Conservation (phyloP, 1,139 yeast species). For the Geotrichum candidum region DNA sequence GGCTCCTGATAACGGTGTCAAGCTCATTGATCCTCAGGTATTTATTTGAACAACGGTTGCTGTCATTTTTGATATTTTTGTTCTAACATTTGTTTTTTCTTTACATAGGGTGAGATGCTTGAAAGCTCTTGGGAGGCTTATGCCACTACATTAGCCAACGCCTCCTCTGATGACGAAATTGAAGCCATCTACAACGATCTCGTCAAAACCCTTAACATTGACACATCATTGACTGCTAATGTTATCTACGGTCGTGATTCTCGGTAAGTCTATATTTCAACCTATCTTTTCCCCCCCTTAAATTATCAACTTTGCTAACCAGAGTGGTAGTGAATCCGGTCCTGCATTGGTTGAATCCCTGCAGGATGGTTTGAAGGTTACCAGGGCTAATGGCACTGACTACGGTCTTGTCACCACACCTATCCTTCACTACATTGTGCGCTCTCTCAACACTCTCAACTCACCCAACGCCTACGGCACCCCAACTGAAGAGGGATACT, state of each 20-base stretch:
- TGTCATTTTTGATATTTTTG: neutral
- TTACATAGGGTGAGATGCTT: constrained; percentile 73
- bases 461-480: constrained; percentile 49
- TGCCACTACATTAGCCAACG: constrained; percentile 78
- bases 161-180: constrained; percentile 39
- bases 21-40: constrained; percentile 72
- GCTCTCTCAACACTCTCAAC: constrained; percentile 55
- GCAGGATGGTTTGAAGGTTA: constrained; percentile 56
- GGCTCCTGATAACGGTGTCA: constrained; percentile 93
- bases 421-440: constrained; percentile 82
- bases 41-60: neutral
- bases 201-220: constrained; percentile 39
- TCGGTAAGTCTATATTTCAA: constrained; percentile 27
- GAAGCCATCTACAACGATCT: constrained; percentile 33
- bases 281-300: constrained; percentile 19
- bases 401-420: constrained; percentile 85
- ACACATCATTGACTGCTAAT: constrained; percentile 37
- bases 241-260: constrained; percentile 52
- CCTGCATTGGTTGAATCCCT: constrained; percentile 57
- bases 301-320: constrained; percentile 35
- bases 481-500: constrained; percentile 66
- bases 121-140: constrained; percentile 75
- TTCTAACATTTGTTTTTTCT: neutral
- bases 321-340: constrained; percentile 51
- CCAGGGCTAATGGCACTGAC: constrained; percentile 46